Percentiles rank a stretch among this genome's conserved stretches.
These are phyloP conservation scores for Omphalotus guepiniiformis DNA, from an alignment of 768 basidiomycete species.

Conservation along the genomic window DNA sequence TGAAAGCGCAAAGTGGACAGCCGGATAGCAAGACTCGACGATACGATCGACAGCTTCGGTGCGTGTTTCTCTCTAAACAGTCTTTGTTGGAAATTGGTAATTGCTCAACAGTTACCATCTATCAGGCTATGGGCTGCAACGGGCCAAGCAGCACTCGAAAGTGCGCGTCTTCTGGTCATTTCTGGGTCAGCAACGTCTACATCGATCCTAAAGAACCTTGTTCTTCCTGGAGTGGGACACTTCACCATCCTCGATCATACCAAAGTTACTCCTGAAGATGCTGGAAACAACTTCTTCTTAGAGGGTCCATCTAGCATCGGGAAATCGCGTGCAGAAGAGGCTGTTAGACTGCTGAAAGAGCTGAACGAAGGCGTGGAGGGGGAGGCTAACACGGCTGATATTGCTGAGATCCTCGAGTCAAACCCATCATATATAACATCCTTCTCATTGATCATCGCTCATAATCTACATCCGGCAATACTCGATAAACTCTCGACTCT, in stretches of 20 bases:
- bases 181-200: conserved; percentile 81
- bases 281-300: conserved; percentile 97
- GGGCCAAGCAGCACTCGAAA: conserved; percentile 87
- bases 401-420: conserved; percentile 54
- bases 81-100: neutral
- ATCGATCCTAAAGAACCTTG: conserved; percentile 92
- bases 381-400: conserved; percentile 48
- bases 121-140: conserved; percentile 87
- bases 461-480: conserved; percentile 62
- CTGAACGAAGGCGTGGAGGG: conserved; percentile 88
- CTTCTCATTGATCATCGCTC: conserved; percentile 80
- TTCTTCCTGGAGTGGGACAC: conserved; percentile 92
- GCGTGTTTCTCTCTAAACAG: conserved; percentile 15
- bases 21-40: conserved; percentile 87
- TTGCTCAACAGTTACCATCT: neutral
- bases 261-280: conserved; percentile 64
- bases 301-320: conserved; percentile 73
- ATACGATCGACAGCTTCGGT: conserved; percentile 96
- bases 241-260: conserved; percentile 84
- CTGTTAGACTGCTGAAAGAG: conserved; percentile 71
- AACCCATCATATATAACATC: conserved; percentile 51
- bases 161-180: conserved; percentile 75
- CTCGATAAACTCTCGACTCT: conserved; percentile 58
- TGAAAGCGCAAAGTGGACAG: conserved; percentile 39
- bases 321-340: conserved; percentile 73